phyloP scores from a whole-genome alignment of 1,284 basidiomycete genomes.

The Cryptococcus deneoformans region DNA sequence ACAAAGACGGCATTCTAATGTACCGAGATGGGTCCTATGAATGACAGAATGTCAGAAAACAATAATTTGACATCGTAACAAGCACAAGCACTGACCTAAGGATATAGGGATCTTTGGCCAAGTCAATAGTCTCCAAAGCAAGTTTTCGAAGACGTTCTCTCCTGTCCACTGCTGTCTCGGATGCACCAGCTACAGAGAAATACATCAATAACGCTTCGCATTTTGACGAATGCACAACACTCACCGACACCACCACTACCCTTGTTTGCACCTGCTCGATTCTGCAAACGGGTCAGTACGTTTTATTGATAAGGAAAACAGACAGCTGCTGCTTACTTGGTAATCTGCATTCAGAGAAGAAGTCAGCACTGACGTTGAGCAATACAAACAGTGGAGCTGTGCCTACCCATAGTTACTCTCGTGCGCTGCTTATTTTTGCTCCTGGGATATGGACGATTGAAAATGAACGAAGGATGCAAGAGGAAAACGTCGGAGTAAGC shows the following conservation, averaged over 20 bases:
- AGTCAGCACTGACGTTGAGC: not conserved
- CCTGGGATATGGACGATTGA: not conserved
- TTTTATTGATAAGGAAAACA: not conserved
- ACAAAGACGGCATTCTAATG: slow-evolving; percentile 96
- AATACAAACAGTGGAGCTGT: no score
- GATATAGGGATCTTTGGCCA: slow-evolving; percentile 99
- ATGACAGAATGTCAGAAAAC: not conserved
- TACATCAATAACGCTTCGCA: not conserved
- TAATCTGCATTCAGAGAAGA: slow-evolving; percentile 31
- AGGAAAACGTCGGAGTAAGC: no score
- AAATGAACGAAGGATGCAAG: not conserved
- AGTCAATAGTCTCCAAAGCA: slow-evolving; percentile 92
- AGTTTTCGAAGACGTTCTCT: slow-evolving; percentile 93
- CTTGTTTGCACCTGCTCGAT: slow-evolving; percentile 93
- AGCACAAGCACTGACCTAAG: slow-evolving; percentile 54
- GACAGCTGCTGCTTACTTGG: slow-evolving; percentile 30
- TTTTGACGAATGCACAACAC: slow-evolving; percentile 2
- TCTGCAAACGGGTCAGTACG: slow-evolving; percentile 53
- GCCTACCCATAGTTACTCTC: slow-evolving; percentile 2
- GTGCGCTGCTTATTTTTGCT: not conserved
- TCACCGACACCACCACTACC: slow-evolving; percentile 83
- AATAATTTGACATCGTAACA: slow-evolving; percentile 35
- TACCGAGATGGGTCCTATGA: slow-evolving; percentile 78
- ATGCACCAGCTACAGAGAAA: slow-evolving; percentile 33
- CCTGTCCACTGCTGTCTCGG: slow-evolving; percentile 90